These are phyloP conservation scores for Paracoccidioides brasiliensis DNA, from an alignment of 2,329 filamentous ascomycete species.

Conservation along the genomic window DNA sequence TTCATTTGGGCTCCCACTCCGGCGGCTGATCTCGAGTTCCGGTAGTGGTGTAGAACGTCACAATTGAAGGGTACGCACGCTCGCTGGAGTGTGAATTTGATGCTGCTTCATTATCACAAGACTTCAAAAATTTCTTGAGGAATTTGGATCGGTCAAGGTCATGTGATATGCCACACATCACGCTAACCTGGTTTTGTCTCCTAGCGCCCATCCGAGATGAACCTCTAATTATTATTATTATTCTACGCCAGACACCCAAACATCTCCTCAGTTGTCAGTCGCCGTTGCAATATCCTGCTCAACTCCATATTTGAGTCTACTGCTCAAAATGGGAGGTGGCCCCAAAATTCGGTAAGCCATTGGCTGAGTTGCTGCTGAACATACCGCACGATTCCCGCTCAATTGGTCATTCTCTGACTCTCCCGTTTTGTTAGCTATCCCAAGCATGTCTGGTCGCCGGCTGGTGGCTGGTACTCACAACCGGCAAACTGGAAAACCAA, in stretches of 20 bases:
- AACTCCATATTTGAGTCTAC: slow-evolving; percentile 10
- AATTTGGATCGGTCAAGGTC: slow-evolving; percentile 18
- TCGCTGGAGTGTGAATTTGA: not conserved
- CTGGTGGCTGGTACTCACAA: slow-evolving; percentile 95
- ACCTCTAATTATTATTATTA: not conserved
- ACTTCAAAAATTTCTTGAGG: slow-evolving; percentile 24
- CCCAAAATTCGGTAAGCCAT: slow-evolving; percentile 54
- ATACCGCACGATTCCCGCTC: slow-evolving; percentile 7
- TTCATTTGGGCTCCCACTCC: slow-evolving; percentile 27
- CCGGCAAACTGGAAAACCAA: slow-evolving; percentile 92
- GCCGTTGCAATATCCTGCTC: slow-evolving; percentile 2
- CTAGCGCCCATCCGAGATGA: slow-evolving; percentile 10
- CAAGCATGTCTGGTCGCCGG: slow-evolving; percentile 98
- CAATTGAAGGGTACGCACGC: slow-evolving; percentile 1
- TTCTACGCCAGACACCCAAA: not conserved
- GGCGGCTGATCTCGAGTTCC: not conserved
- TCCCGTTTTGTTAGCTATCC: slow-evolving; percentile 56
- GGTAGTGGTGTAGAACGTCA: not conserved
- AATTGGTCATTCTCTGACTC: slow-evolving; percentile 7
- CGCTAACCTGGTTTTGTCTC: slow-evolving; percentile 17
- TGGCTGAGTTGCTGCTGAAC: slow-evolving; percentile 37
- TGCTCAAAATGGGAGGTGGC: slow-evolving; percentile 55
- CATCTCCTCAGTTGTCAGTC: slow-evolving; percentile 3
- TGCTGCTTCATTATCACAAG: slow-evolving; percentile 5
- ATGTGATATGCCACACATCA: slow-evolving; percentile 19